Evolutionary conservation across 192 early-diverging fungal species (phyloP).

Genomic region (Entomortierella beljakovae): DNA sequence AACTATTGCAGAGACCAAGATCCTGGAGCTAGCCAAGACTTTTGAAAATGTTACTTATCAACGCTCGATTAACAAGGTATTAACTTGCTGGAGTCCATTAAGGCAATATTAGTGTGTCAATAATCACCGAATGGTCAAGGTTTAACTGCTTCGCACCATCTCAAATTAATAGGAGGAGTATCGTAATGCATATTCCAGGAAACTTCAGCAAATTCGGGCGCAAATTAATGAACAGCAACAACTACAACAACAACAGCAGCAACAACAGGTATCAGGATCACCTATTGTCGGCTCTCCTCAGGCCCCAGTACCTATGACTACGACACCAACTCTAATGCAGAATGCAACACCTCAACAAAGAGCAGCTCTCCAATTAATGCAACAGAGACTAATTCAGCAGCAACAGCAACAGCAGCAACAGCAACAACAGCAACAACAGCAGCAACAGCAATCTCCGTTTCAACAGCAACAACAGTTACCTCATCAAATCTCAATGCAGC

Average conservation of each 20-base stretch:
- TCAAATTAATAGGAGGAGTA: conserved; percentile 24
- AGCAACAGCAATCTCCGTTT: conserved; percentile 17
- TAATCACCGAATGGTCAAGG: no score
- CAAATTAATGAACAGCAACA: conserved; percentile 25
- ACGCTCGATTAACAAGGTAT: conserved; percentile 30
- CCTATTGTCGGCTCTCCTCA: conserved; percentile 46
- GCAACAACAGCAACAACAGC: conserved; percentile 11
- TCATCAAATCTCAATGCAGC: conserved; percentile 17
- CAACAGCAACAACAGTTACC: conserved; percentile 17
- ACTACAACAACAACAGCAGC: neutral
- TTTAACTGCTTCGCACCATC: neutral
- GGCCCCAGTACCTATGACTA: conserved; percentile 19
- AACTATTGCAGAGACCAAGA: conserved; percentile 36
- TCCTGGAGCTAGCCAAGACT: conserved; percentile 42
- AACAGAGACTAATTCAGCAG: conserved; percentile 15
- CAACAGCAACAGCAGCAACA: conserved; percentile 17
- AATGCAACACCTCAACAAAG: conserved; percentile 22
- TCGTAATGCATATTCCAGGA: conserved; percentile 22
- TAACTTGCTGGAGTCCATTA: neutral
- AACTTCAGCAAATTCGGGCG: conserved; percentile 38
- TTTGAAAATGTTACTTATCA: conserved; percentile 48
- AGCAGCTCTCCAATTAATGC: neutral
- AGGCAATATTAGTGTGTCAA: neutral
- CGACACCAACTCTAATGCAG: conserved; percentile 33
- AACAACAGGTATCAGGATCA: conserved; percentile 22